phyloP scores from a whole-genome alignment of 2,329 filamentous ascomycete genomes.

The Alternaria angustiovoidea region DNA sequence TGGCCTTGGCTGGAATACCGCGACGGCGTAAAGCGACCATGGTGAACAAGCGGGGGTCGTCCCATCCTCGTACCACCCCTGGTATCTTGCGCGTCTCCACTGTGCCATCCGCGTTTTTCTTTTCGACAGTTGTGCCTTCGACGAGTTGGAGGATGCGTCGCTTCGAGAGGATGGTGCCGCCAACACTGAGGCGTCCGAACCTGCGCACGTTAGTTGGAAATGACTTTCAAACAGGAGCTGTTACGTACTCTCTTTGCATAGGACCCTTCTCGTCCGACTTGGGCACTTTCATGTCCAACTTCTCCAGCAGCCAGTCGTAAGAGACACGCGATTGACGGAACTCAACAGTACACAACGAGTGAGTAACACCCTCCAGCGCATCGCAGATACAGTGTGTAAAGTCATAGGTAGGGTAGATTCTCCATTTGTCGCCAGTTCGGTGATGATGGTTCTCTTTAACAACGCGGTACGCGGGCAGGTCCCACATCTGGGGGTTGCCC shows the following conservation, averaged over 20 bases:
- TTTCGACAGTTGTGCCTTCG: conserved; percentile 62
- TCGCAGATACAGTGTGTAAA: conserved; percentile 92
- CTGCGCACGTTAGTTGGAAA: conserved; percentile 31
- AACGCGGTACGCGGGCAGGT: conserved; percentile 89
- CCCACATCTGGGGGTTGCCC: conserved; percentile 96
- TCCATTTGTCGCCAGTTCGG: conserved; percentile 83
- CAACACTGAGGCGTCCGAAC: conserved; percentile 77
- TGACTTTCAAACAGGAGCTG: not conserved
- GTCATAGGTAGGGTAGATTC: conserved; percentile 95
- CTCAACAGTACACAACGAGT: conserved; percentile 92
- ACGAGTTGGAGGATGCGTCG: conserved; percentile 83
- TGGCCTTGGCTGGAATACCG: conserved; percentile 86
- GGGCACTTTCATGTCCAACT: conserved; percentile 80
- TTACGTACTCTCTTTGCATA: conserved; percentile 83
- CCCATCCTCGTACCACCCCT: conserved; percentile 80
- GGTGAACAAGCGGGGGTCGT: conserved; percentile 90
- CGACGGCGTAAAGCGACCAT: conserved; percentile 83
- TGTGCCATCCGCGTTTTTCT: conserved; percentile 55
- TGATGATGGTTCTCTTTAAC: conserved; percentile 76
- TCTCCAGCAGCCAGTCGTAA: conserved; percentile 90
- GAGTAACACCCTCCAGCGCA: conserved; percentile 89
- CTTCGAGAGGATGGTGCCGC: conserved; percentile 87
- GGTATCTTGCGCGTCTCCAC: conserved; percentile 51
- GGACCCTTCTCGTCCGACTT: conserved; percentile 63
- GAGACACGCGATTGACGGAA: conserved; percentile 85